Conservation (phyloP, 2,329 filamentous ascomycete genomes). For the Cladosporium colombiae region DNA sequence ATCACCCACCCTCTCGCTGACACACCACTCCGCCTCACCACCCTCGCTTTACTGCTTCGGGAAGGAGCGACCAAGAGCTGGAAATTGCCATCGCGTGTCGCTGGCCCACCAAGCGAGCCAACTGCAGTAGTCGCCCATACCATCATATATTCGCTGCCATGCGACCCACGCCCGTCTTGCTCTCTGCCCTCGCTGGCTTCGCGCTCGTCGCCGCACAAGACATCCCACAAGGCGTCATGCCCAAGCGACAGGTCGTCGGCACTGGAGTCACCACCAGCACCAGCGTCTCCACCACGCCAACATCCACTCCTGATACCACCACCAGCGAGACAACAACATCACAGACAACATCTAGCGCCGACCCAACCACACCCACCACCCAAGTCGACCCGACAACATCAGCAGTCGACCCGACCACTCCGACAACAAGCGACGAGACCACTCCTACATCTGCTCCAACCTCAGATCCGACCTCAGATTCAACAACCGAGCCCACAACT, state of each 20-base stretch:
- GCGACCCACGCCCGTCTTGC: conserved; percentile 25
- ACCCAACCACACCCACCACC: conserved; percentile 13
- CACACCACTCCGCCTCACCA: neutral
- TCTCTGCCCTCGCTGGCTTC: conserved; percentile 35
- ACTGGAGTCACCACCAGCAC: conserved; percentile 31
- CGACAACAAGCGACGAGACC: conserved; percentile 10
- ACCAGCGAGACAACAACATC: conserved; percentile 20
- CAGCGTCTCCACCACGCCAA: conserved; percentile 13
- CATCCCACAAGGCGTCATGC: conserved; percentile 37
- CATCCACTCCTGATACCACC: conserved; percentile 16
- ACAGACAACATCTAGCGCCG: conserved; percentile 20
- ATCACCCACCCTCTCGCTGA: neutral
- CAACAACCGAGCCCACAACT: neutral
- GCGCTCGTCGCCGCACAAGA: conserved; percentile 34
- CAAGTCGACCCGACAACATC: neutral
- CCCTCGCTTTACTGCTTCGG: conserved; percentile 18
- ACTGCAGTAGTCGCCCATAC: neutral
- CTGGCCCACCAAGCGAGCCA: neutral
- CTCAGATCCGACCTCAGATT: conserved; percentile 1
- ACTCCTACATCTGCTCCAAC: conserved; percentile 11
- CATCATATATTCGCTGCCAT: conserved; percentile 9
- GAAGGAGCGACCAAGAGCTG: conserved; percentile 15
- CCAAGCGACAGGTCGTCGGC: conserved; percentile 37
- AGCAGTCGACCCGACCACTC: conserved; percentile 14
- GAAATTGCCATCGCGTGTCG: conserved; percentile 14